phyloP scores from a whole-genome alignment of 2,329 filamentous ascomycete genomes.

The Phyllachora maydis region DNA sequence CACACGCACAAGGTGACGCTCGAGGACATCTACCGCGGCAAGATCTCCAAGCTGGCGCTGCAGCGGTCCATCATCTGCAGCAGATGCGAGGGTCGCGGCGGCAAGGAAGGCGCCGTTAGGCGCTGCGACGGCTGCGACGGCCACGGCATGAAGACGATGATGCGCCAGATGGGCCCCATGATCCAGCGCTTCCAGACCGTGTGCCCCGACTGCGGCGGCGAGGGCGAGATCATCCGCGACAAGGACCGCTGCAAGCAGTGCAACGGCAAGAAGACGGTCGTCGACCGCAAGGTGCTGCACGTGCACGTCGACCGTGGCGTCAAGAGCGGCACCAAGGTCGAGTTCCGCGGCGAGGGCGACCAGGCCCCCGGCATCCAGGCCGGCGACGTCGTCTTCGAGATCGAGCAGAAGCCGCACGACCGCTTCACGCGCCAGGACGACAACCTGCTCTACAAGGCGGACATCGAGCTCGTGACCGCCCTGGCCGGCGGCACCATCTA shows the following conservation, averaged over 20 bases:
- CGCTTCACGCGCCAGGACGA: constrained; percentile 94
- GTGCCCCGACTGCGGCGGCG: constrained; percentile 93
- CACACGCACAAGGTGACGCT: constrained; percentile 97
- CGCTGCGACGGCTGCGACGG: constrained; percentile 82
- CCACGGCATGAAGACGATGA: constrained; percentile 98
- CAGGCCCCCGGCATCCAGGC: constrained; percentile 84
- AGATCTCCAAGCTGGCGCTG: constrained; percentile 89
- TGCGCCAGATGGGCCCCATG: constrained; percentile 99
- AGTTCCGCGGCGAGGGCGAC: constrained; percentile 93
- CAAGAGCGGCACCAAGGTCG: constrained; percentile 82
- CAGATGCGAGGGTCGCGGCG: constrained; percentile 82
- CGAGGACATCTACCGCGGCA: constrained; percentile 95
- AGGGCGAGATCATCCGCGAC: constrained; percentile 90
- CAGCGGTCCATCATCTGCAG: constrained; percentile 96
- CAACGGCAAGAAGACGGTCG: constrained; percentile 90
- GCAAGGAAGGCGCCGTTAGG: constrained; percentile 95
- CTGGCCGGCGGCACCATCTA: constrained; percentile 79
- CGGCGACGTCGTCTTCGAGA: constrained; percentile 95
- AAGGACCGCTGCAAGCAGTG: constrained; percentile 97
- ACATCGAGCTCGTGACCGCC: constrained; percentile 90
- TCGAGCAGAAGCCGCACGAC: constrained; percentile 94
- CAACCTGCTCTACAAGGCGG: constrained; percentile 83
- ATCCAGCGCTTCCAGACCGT: constrained; percentile 99
- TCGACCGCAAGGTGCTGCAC: constrained; percentile 95
- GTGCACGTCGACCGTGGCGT: constrained; percentile 95